These are phyloP conservation scores for Royoungia palumana DNA, from an alignment of 768 basidiomycete species.

Conservation along the genomic window DNA sequence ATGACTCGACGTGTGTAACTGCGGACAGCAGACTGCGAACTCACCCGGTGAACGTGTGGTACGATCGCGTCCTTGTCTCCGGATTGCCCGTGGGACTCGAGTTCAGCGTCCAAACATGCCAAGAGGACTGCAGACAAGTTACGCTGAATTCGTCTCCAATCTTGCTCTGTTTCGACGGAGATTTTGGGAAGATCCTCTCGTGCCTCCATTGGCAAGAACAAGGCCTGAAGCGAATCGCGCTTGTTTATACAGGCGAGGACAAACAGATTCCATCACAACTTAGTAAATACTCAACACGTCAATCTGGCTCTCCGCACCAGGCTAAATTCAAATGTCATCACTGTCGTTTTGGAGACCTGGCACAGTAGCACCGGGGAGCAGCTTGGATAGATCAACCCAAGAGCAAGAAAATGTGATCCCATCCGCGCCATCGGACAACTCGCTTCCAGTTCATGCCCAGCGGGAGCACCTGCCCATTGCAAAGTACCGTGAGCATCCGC, in stretches of 20 bases:
- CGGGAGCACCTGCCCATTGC: conserved; percentile 85
- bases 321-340: conserved; percentile 39
- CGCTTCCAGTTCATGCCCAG: conserved; percentile 67
- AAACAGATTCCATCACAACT: too few species aligned
- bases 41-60: conserved; percentile 52
- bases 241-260: conserved; percentile 6
- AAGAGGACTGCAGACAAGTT: conserved; percentile 50
- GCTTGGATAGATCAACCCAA: conserved; percentile 78
- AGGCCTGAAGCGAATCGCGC: too few species aligned
- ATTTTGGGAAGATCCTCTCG: conserved; percentile 49
- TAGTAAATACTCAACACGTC: too few species aligned
- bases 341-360: conserved; percentile 91
- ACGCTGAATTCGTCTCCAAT: conserved; percentile 61
- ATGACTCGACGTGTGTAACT: neutral
- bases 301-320: neutral
- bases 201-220: conserved; percentile 20
- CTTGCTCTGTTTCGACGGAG: conserved; percentile 60
- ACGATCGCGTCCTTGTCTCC: conserved; percentile 46
- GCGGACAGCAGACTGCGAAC: conserved; percentile 4
- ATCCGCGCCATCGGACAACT: conserved; percentile 54
- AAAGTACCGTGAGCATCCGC: conserved; percentile 62
- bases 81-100: conserved; percentile 37
- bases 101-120: conserved; percentile 44
- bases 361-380: conserved; percentile 78
- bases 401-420: conserved; percentile 69